Conservation (phyloP, 441 rosid species). For the Gossypium lobatum region DNA sequence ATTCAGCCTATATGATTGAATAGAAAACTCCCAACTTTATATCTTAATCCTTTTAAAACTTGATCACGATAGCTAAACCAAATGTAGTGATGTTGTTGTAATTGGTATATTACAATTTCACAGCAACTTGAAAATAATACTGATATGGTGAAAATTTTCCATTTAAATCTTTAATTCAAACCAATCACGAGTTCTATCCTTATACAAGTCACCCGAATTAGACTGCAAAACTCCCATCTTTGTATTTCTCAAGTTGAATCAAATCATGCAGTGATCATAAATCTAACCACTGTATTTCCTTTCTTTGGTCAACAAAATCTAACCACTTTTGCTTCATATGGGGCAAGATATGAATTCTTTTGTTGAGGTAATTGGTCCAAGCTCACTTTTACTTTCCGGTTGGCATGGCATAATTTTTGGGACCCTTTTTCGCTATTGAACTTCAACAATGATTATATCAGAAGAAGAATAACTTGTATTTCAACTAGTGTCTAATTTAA, state of each 20-base stretch:
- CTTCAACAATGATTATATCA: not conserved
- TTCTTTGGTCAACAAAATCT: not conserved
- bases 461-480: not conserved
- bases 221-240: not conserved
- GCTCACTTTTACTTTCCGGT: slow-evolving; percentile 14
- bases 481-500: not conserved
- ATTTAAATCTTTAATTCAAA: too few species aligned
- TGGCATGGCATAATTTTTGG: slow-evolving; percentile 18
- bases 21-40: not conserved
- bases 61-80: not conserved
- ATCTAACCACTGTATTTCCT: not conserved
- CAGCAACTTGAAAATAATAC: too few species aligned
- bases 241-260: not conserved
- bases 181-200: too few species aligned
- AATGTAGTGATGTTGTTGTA: not conserved
- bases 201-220: too few species aligned
- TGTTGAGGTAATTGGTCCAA: slow-evolving; percentile 12
- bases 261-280: slow-evolving; percentile 1
- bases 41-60: not conserved
- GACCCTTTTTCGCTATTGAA: slow-evolving; percentile 14
- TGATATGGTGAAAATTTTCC: too few species aligned
- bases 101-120: not conserved
- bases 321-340: not conserved
- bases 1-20: slow-evolving; percentile 9
- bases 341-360: not conserved